Conservation (phyloP, 768 basidiomycete species). For the Porpolomopsis calyptriformis region DNA sequence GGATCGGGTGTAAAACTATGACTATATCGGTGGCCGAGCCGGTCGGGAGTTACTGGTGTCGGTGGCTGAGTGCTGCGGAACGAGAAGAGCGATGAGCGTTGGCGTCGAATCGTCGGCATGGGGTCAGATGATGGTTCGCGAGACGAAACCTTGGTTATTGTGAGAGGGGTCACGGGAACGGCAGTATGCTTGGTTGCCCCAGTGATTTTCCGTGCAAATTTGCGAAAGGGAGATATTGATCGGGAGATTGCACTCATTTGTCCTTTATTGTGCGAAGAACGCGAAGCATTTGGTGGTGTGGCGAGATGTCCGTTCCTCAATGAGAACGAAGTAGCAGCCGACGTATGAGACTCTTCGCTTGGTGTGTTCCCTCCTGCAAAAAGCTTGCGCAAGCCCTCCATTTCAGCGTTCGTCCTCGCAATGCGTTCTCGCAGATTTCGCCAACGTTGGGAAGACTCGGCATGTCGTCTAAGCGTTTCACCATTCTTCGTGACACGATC, state of each 20-base stretch:
- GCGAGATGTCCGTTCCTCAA: constrained; percentile 52
- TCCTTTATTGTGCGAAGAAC: constrained; percentile 25
- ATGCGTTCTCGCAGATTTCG: constrained; percentile 71
- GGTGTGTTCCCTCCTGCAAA: constrained; percentile 43
- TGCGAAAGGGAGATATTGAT: constrained; percentile 74
- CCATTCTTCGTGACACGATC: constrained; percentile 96
- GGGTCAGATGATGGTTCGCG: constrained; percentile 50
- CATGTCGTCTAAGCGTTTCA: constrained; percentile 81
- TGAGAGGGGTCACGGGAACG: constrained; percentile 36
- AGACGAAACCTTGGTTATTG: constrained; percentile 32
- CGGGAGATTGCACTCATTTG: constrained; percentile 52
- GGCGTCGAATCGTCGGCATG: constrained; percentile 35
- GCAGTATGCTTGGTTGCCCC: constrained; percentile 29
- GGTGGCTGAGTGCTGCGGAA: constrained; percentile 34
- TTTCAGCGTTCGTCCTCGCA: constrained; percentile 66
- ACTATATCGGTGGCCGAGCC: constrained; percentile 57
- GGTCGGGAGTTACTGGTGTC: constrained; percentile 44
- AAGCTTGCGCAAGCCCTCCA: constrained; percentile 59
- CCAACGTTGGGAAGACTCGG: constrained; percentile 85
- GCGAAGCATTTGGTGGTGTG: constrained; percentile 47
- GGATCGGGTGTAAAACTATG: constrained; percentile 64
- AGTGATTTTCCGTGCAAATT: constrained; percentile 63
- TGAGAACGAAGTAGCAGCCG: constrained; percentile 35
- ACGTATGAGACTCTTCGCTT: constrained; percentile 67
- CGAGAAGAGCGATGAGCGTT: constrained; percentile 54